Evolutionary conservation across 2,329 filamentous ascomycete genomes (phyloP).

Genomic region (Cladosporium phlei): DNA sequence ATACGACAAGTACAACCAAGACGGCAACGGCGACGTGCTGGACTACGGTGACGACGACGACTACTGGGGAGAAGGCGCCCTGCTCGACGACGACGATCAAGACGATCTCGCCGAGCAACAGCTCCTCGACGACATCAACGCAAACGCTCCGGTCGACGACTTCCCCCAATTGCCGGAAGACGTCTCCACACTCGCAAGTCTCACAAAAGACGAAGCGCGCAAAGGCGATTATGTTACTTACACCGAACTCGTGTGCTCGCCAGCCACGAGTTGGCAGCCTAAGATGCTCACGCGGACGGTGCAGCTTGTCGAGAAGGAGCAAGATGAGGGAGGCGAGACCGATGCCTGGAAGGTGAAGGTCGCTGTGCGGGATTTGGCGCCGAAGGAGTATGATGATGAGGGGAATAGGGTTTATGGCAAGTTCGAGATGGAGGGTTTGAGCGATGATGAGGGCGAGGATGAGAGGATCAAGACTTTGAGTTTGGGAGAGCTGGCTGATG

Average conservation of each 20-base stretch:
- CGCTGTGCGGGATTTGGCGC: constrained; percentile 62
- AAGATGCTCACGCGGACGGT: constrained; percentile 62
- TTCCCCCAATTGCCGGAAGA: constrained; percentile 43
- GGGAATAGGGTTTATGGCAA: constrained; percentile 70
- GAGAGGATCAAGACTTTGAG: constrained; percentile 58
- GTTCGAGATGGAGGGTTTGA: constrained; percentile 64
- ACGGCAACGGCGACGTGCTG: constrained; percentile 30
- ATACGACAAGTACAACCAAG: constrained; percentile 35
- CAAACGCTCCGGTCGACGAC: constrained; percentile 46
- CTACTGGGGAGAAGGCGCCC: constrained; percentile 27
- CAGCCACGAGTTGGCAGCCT: constrained; percentile 62
- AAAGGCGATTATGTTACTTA: constrained; percentile 64
- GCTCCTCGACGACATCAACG: constrained; percentile 21
- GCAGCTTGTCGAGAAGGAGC: constrained; percentile 52
- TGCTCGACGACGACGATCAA: constrained; percentile 24
- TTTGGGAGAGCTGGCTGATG: constrained; percentile 62
- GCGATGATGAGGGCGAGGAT: constrained; percentile 49
- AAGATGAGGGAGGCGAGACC: constrained; percentile 40
- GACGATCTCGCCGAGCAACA: constrained; percentile 29
- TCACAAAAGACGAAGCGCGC: constrained; percentile 48
- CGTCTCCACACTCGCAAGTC: constrained; percentile 44
- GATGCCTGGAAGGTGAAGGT: constrained; percentile 49
- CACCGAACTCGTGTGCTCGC: constrained; percentile 59
- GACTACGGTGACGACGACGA: constrained; percentile 42
- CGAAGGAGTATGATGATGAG: constrained; percentile 60